Base-by-base conservation (phyloP, 1,139 yeast species). In the Eremothecium gossypii region DNA sequence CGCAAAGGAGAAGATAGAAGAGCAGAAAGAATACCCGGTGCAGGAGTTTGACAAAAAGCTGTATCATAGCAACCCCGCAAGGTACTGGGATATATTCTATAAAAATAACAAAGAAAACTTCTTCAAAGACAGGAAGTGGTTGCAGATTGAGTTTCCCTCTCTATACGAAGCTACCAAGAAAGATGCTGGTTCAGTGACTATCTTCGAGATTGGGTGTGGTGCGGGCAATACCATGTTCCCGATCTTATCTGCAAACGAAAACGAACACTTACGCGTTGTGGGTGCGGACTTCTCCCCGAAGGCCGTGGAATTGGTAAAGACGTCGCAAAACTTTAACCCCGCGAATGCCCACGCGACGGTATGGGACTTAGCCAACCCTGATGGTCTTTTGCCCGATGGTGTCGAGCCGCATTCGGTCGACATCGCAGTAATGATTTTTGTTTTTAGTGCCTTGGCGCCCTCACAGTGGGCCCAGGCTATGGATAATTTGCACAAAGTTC, bases 181-280 rank as follows among this genome's bases (percentile, higher is more conserved):
- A 39, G 83, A 77, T 36, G 73, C 80, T 10, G 82, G 86, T n/a
- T 75, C 81, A 4, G 72, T 73, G 27, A 78, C 81, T 2, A 82
- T 91, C 30, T 71, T 91, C 42, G 99, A 91, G 61, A 83, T 93
- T 42, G 99, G 99, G 3, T 91, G 98, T 66, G 99, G 98, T 43
- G 98, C 96, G 2, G 99, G 99, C 10, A 93, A 93, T 61, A 91
- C 98, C 0, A 74, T 91, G 65, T 91, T 83, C 63, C 98, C 98
- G 1, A 81, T 91, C 27, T 68, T 91, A 45, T 73, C 73, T 43
- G 87, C 83, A 54, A 91, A 91, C 61, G 71, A 82, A 60, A 91
- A 91, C 65, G 79, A 81, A n/a, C 67, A 79, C 30, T 68, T 91
- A 44, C 73, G 69, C 52, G 76, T 91, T 9, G 75, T 77, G 45